Conservation (phyloP, 495 filamentous ascomycete species). For the Lindgomyces ingoldianus region DNA sequence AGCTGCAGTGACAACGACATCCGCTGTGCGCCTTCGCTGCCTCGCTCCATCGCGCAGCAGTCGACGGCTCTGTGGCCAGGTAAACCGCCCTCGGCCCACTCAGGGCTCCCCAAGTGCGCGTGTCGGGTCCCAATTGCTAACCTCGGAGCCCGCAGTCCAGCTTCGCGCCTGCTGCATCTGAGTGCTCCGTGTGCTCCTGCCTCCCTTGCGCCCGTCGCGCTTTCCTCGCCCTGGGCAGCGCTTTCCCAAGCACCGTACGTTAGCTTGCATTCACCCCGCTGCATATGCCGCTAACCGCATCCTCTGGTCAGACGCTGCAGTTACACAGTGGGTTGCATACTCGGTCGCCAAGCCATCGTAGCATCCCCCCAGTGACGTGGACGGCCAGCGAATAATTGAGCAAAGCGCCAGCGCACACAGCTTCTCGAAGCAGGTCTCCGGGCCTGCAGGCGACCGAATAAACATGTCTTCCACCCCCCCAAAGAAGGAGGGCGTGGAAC, state of each 20-base stretch:
- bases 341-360: constrained; percentile 34
- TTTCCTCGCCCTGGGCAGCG: background rate
- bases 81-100: background rate
- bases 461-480: constrained; percentile 91
- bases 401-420: constrained; percentile 42
- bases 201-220: constrained; percentile 2
- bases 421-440: constrained; percentile 41
- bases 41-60: background rate
- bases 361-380: constrained; percentile 38
- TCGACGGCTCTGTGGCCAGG: background rate
- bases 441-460: constrained; percentile 65
- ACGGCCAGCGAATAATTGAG: constrained; percentile 45
- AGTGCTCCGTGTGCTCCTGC: background rate
- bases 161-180: background rate
- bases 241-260: constrained; percentile 5
- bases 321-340: constrained; percentile 37
- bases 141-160: background rate
- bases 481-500: constrained; percentile 85
- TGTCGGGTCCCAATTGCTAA: constrained; percentile 15
- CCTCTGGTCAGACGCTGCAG: constrained; percentile 14
- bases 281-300: constrained; percentile 34
- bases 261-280: constrained; percentile 4
- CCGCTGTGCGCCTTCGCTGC: constrained; percentile 4
- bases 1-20: constrained; percentile 10
- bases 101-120: no score